Base-by-base conservation (phyloP, 2,329 filamentous ascomycete genomes). In the Venturia oleaginea region DNA sequence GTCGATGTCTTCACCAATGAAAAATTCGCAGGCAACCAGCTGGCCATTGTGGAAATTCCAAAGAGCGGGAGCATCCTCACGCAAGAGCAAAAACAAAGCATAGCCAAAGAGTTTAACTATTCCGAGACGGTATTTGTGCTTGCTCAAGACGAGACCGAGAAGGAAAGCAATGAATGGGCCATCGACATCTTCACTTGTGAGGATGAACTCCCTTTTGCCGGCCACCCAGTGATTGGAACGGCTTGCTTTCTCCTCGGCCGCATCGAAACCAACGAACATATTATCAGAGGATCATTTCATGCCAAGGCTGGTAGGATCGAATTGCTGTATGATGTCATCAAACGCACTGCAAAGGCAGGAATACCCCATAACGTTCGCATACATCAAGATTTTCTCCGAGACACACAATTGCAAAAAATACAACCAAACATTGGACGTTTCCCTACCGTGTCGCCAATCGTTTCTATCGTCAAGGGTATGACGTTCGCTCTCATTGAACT, bases 401-500 rank as follows among this genome's bases (percentile, higher is more conserved):
- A 70, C 37, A 66, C 73, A 37, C 69, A 71, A 46, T 66, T 74
- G n/a, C 72, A 74, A 57, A 67, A 69, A 27, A 62, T 76, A 27
- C 77, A 79, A 66, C 72, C 76, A 15, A 66, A 61, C 17, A 69
- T 81, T 48, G 40, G 51, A 43, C 40, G 66, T 64, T 11, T 62
- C 68, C 55, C 66, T 54, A 6, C 64, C 68, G 62, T 71, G 67
- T 73, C 67, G 38, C 69, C 75, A 17, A 68, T 79, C 15, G 76
- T 79, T 13, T 78, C 76, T 54, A 78, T 92, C 57, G 88, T 91
- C 42, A 84, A 84, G 55, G 90, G 89, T 59, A 88, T 92, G 86
- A 84, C 84, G 0, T 92, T 91, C 73, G 75, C 85, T n/a, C 81
- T 90, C 38, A 78, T 89, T 17, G 76, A 83, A 68, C 77, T 94